phyloP scores from a whole-genome alignment of 2,329 filamentous ascomycete species.

The Sarocladiaceae sp. region DNA sequence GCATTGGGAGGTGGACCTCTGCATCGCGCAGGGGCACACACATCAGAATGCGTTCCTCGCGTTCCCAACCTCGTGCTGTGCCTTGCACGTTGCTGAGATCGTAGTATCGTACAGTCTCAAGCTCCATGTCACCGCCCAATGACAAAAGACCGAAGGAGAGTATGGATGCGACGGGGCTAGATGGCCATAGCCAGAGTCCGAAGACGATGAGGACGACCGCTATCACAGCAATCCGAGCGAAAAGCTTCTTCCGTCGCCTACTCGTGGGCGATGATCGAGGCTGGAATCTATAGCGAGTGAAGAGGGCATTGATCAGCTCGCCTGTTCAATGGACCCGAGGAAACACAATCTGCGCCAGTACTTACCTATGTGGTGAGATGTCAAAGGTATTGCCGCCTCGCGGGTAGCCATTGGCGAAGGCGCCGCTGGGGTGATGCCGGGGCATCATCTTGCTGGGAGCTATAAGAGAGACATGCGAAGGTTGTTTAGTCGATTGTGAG shows the following conservation, averaged over 20 bases:
- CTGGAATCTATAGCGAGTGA: slow-evolving; percentile 56
- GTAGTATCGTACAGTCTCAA: slow-evolving; percentile 96
- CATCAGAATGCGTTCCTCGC: slow-evolving; percentile 89
- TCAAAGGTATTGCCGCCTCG: slow-evolving; percentile 68
- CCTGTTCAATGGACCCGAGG: not conserved
- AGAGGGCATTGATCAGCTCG: not conserved
- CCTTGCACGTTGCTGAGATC: slow-evolving; percentile 90
- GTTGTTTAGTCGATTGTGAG: not conserved
- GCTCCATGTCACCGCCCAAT: slow-evolving; percentile 64
- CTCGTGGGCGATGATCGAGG: slow-evolving; percentile 70
- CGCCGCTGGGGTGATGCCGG: slow-evolving; percentile 67
- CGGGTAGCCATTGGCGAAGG: slow-evolving; percentile 78
- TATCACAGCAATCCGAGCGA: slow-evolving; percentile 62
- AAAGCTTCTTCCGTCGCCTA: slow-evolving; percentile 67
- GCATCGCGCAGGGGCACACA: slow-evolving; percentile 94
- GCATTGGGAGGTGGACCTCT: slow-evolving; percentile 89
- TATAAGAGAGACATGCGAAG: slow-evolving; percentile 8
- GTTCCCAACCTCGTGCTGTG: slow-evolving; percentile 89
- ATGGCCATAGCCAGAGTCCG: slow-evolving; percentile 71
- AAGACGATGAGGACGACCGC: slow-evolving; percentile 59
- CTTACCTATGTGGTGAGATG: slow-evolving; percentile 84
- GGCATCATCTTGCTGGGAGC: slow-evolving; percentile 67
- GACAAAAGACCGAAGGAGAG: slow-evolving; percentile 69
- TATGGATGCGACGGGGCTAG: slow-evolving; percentile 55
- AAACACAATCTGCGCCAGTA: slow-evolving; percentile 9